Evolutionary conservation across 2,329 filamentous ascomycete species (phyloP).

Genomic region (Alternaria alternata): DNA sequence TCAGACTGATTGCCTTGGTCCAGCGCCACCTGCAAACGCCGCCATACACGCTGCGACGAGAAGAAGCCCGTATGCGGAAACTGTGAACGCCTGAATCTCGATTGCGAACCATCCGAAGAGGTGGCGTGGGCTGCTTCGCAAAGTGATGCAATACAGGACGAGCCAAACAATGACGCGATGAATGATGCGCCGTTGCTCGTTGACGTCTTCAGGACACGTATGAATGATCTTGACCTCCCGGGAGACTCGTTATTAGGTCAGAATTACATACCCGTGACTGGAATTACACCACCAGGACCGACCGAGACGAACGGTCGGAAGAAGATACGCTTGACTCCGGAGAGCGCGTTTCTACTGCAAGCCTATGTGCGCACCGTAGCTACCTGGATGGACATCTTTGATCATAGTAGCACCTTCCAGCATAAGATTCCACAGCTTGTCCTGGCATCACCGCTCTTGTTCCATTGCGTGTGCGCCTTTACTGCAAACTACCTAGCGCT

Average conservation of each 20-base stretch:
- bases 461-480: constrained; percentile 47
- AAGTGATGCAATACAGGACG: constrained; percentile 5
- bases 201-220: constrained; percentile 38
- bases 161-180: background rate
- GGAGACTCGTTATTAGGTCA: constrained; percentile 21
- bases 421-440: constrained; percentile 38
- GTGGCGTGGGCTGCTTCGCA: constrained; percentile 19
- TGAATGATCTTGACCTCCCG: constrained; percentile 31
- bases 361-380: constrained; percentile 45
- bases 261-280: constrained; percentile 16
- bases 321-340: constrained; percentile 31
- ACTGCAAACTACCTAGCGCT: constrained; percentile 46
- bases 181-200: constrained; percentile 12
- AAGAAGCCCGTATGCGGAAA: constrained; percentile 45
- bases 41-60: constrained; percentile 48
- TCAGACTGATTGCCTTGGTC: background rate
- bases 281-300: constrained; percentile 22
- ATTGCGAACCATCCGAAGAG: constrained; percentile 39
- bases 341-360: constrained; percentile 44
- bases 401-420: constrained; percentile 42
- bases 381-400: constrained; percentile 48
- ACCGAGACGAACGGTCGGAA: constrained; percentile 1
- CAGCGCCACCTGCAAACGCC: constrained; percentile 45
- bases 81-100: constrained; percentile 39
- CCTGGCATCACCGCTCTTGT: constrained; percentile 41